Evolutionary conservation across 257 asterid genomes (phyloP).

Genomic region (Solanum paucissectum): DNA sequence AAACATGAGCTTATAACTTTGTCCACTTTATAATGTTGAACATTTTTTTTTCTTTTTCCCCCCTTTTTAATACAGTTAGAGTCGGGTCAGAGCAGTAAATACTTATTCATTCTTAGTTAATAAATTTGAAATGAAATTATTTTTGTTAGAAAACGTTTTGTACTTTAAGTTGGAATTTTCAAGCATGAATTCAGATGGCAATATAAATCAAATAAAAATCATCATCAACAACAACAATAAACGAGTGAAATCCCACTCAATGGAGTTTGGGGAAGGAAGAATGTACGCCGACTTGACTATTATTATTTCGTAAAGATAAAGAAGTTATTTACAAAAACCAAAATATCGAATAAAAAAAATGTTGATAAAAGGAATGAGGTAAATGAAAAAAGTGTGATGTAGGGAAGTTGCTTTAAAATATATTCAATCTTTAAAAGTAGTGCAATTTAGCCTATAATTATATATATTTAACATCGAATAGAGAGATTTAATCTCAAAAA

Average conservation of each 20-base stretch:
- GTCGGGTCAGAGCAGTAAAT: accelerated
- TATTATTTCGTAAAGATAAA: background rate
- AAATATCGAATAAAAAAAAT: background rate
- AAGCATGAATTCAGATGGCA: background rate
- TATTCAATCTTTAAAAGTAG: background rate
- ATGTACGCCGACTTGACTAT: too few species aligned
- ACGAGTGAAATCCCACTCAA: too few species aligned
- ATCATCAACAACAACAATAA: background rate
- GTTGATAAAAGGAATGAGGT: background rate
- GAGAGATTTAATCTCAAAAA: background rate
- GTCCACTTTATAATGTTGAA: background rate
- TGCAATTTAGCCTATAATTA: background rate
- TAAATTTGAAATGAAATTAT: accelerated
- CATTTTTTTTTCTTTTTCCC: background rate
- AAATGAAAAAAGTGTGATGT: background rate
- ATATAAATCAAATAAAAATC: too few species aligned
- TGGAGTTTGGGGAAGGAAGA: background rate
- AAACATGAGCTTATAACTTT: background rate
- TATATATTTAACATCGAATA: background rate
- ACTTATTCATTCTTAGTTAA: accelerated
- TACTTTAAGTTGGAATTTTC: accelerated
- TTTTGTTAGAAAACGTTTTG: accelerated
- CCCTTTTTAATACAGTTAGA: too few species aligned
- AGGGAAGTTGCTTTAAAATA: background rate
- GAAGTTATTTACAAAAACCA: accelerated